Conservation (phyloP, 768 basidiomycete species). For the Boletus barrowsii region DNA sequence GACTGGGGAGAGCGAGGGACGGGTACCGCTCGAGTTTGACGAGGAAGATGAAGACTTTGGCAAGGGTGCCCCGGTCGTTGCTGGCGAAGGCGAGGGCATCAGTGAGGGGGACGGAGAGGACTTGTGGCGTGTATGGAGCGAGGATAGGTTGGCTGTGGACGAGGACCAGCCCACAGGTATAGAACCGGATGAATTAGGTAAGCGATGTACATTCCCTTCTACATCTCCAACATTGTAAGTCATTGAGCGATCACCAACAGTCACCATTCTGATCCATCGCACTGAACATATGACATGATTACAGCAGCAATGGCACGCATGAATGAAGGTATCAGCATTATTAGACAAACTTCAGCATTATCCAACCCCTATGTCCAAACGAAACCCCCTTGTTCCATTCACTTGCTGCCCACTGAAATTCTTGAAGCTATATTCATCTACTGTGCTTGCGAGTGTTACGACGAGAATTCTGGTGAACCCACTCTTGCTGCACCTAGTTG, state of each 20-base stretch:
- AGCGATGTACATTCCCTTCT: no score
- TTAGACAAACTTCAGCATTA: no score
- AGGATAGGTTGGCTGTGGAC: constrained; percentile 30
- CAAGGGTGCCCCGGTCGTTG: constrained; percentile 10
- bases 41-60: constrained; percentile 66
- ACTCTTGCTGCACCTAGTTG: not conserved
- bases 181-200: no score
- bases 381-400: no score
- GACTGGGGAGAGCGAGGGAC: constrained; percentile 1
- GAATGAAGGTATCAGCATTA: no score
- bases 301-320: no score
- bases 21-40: constrained; percentile 52
- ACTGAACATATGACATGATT: no score
- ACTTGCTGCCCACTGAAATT: no score
- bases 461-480: not conserved
- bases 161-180: constrained; percentile 14
- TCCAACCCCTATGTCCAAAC: no score
- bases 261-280: no score
- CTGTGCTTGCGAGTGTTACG: not conserved
- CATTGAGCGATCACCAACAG: no score
- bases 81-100: not conserved
- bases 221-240: no score
- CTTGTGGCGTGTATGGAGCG: constrained; percentile 25
- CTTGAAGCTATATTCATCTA: not conserved
- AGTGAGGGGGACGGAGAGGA: constrained; percentile 14